These are phyloP conservation scores for Hyaloscypha bicolor DNA, from an alignment of 495 filamentous ascomycete species.

Conservation along the genomic window DNA sequence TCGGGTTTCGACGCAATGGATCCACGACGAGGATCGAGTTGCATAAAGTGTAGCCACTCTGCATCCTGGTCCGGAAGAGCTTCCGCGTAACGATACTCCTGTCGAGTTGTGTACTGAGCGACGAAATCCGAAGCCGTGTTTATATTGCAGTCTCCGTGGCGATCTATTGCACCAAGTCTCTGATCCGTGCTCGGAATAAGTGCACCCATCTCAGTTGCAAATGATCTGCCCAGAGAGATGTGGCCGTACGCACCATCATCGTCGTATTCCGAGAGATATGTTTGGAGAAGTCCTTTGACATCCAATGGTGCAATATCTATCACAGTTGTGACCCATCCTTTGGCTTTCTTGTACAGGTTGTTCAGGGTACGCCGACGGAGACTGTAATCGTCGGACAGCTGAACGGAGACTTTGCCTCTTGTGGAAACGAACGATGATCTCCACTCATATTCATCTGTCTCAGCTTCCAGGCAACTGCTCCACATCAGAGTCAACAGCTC, in stretches of 20 bases:
- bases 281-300: conserved; percentile 90
- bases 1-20: conserved; percentile 40
- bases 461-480: conserved; percentile 88
- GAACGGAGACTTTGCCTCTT: conserved; percentile 74
- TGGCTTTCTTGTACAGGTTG: conserved; percentile 75
- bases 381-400: conserved; percentile 86
- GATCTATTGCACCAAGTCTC: conserved; percentile 75
- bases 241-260: conserved; percentile 86
- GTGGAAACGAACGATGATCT: conserved; percentile 75
- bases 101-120: conserved; percentile 94
- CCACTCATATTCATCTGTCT: conserved; percentile 91
- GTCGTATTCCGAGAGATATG: conserved; percentile 91
- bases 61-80: conserved; percentile 61
- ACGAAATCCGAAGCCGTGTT: conserved; percentile 95
- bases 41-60: conserved; percentile 63
- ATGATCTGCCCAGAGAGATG: conserved; percentile 90
- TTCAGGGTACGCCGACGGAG: conserved; percentile 78
- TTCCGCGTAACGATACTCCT: conserved; percentile 86
- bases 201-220: conserved; percentile 90
- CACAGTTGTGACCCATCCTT: conserved; percentile 73
- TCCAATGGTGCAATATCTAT: conserved; percentile 90
- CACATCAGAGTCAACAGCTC: conserved; percentile 93
- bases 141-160: conserved; percentile 66
- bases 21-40: conserved; percentile 44
- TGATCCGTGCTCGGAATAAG: conserved; percentile 87